Evolutionary conservation across 352 stramenopile species (phyloP).

Genomic region (Saprolegnia diclina): DNA sequence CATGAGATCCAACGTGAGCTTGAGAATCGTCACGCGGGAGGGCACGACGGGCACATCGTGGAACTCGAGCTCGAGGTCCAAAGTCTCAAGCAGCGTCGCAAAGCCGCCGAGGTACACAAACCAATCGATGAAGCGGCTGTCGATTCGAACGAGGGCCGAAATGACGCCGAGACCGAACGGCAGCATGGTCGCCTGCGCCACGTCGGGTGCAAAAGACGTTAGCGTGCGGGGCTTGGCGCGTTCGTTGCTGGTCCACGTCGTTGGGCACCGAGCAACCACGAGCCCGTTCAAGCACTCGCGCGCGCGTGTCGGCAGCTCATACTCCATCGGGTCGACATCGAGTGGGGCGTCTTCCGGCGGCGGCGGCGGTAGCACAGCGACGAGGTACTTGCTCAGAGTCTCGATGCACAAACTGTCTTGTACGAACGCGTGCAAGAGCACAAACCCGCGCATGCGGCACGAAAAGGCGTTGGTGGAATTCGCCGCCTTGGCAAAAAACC

Average conservation of each 20-base stretch:
- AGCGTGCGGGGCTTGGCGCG: slow-evolving; percentile 5
- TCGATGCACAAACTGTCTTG: background rate
- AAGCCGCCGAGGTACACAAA: slow-evolving; percentile 17
- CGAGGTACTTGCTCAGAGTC: background rate
- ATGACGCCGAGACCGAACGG: slow-evolving; percentile 18
- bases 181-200: slow-evolving; percentile 5
- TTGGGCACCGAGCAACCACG: background rate
- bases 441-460: slow-evolving; percentile 15
- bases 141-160: background rate
- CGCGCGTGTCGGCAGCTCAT: background rate
- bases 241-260: slow-evolving; percentile 9
- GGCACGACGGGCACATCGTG: slow-evolving; percentile 3
- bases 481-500: slow-evolving; percentile 16
- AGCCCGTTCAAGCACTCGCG: slow-evolving; percentile 4
- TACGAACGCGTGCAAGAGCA: slow-evolving; percentile 19
- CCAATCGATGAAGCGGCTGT: slow-evolving; percentile 5
- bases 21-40: slow-evolving; percentile 4
- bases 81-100: slow-evolving; percentile 2
- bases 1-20: slow-evolving; percentile 11
- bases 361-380: background rate
- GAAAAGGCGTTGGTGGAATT: slow-evolving; percentile 1
- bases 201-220: slow-evolving; percentile 2
- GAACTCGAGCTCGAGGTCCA: slow-evolving; percentile 21
- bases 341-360: background rate
- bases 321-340: background rate